phyloP scores from a whole-genome alignment of 164 flowering plant genomes.

The Piper betle region DNA sequence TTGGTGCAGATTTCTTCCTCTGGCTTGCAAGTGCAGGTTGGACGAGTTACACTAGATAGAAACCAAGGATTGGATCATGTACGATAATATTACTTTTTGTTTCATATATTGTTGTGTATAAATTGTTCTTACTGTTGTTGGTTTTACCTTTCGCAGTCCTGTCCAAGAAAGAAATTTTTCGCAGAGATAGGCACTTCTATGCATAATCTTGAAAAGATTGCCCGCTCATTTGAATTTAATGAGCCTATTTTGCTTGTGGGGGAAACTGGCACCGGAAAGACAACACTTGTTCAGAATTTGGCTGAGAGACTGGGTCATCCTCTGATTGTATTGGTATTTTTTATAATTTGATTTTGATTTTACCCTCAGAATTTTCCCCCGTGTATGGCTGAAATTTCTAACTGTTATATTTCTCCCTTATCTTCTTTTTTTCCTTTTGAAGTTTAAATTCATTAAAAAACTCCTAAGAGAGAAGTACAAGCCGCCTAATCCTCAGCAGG shows the following conservation, averaged over 20 bases:
- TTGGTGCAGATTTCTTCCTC: conserved; percentile 39
- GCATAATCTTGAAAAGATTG: conserved; percentile 69
- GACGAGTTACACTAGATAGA: conserved; percentile 39
- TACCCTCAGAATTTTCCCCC: too few relatives aligned
- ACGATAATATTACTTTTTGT: too few relatives aligned
- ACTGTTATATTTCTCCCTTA: too few relatives aligned
- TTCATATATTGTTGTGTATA: too few relatives aligned
- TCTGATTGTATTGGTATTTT: conserved; percentile 81
- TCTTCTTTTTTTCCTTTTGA: too few relatives aligned
- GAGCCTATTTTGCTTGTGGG: conserved; percentile 97
- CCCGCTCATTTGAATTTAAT: conserved; percentile 70
- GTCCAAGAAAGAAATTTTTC: conserved; percentile 26
- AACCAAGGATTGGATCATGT: conserved; percentile 10
- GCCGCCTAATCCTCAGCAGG: too few relatives aligned
- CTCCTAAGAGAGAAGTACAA: too few relatives aligned
- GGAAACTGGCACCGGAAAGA: conserved; percentile 99
- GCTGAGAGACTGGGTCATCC: conserved; percentile 64
- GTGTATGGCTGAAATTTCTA: too few relatives aligned
- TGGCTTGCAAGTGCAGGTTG: conserved; percentile 49
- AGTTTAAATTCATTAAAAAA: too few relatives aligned
- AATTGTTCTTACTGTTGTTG: too few relatives aligned
- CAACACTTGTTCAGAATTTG: conserved; percentile 88
- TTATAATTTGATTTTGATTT: too few relatives aligned
- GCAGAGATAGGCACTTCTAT: conserved; percentile 59
- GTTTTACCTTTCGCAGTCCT: too few relatives aligned